These are phyloP conservation scores for Suillus subalutaceus DNA, from an alignment of 768 basidiomycete genomes.

Conservation along the genomic window DNA sequence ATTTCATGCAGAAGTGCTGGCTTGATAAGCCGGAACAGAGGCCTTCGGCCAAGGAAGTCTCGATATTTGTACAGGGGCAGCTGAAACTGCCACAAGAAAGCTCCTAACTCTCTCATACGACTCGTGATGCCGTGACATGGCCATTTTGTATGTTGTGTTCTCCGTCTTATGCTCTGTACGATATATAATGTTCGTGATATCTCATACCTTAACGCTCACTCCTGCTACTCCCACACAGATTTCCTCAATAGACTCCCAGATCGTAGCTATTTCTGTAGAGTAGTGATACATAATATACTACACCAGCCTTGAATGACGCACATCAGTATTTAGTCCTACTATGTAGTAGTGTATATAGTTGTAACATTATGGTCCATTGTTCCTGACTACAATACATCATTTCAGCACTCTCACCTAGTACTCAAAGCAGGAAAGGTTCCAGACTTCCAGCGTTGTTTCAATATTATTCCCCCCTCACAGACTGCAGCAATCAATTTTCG, in stretches of 20 bases:
- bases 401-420: neutral
- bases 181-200: neutral
- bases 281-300: neutral
- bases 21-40: slow-evolving; percentile 15
- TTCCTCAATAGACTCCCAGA: neutral
- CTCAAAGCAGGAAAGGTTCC: neutral
- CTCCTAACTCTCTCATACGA: neutral
- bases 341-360: neutral
- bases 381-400: neutral
- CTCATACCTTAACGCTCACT: neutral
- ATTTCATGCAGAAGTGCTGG: slow-evolving; percentile 16
- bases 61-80: slow-evolving; percentile 2
- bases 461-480: neutral
- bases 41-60: slow-evolving; percentile 3
- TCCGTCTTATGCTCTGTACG: neutral
- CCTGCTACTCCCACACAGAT: neutral
- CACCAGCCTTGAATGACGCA: neutral
- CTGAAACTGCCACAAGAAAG: slow-evolving; percentile 7
- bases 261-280: neutral
- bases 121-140: neutral
- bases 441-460: neutral
- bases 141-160: slow-evolving; percentile 4
- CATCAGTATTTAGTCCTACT: neutral
- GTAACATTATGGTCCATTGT: neutral
- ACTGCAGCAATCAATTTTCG: neutral